These are phyloP conservation scores for Boehmeria nivea DNA, from an alignment of 306 rosid species.

Conservation along the genomic window DNA sequence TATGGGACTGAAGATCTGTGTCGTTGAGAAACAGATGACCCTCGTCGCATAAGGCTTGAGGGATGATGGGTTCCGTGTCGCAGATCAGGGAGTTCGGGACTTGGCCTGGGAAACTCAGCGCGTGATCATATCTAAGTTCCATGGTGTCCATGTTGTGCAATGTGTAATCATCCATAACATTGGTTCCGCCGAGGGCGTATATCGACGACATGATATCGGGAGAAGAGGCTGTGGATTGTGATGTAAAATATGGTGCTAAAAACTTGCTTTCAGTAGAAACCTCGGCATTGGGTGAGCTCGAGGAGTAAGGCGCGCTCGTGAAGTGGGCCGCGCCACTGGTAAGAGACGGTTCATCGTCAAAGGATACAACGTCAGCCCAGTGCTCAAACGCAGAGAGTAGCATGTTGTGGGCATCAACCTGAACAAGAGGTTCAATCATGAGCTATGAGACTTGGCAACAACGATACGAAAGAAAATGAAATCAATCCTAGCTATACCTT, in stretches of 20 bases:
- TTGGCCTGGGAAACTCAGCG: slow-evolving; percentile 54
- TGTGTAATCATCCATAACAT: slow-evolving; percentile 68
- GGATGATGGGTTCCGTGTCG: slow-evolving; percentile 51
- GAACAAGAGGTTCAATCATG: slow-evolving; percentile 6
- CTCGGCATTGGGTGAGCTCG: slow-evolving; percentile 53
- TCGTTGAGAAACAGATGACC: slow-evolving; percentile 67
- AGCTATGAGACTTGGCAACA: too few species aligned
- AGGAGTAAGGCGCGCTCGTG: slow-evolving; percentile 33
- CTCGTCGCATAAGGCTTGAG: slow-evolving; percentile 53
- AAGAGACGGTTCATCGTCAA: slow-evolving; percentile 65
- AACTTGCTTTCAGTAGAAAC: slow-evolving; percentile 58
- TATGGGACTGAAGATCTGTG: slow-evolving; percentile 48
- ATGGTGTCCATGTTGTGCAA: slow-evolving; percentile 48
- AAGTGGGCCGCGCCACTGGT: slow-evolving; percentile 40
- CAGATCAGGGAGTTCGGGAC: slow-evolving; percentile 54
- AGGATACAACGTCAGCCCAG: slow-evolving; percentile 40
- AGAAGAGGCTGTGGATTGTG: slow-evolving; percentile 55
- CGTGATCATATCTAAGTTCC: slow-evolving; percentile 56
- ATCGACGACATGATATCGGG: slow-evolving; percentile 77
- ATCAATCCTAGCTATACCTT: slow-evolving; percentile 58
- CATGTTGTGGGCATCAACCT: slow-evolving; percentile 69
- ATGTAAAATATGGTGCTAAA: slow-evolving; percentile 49
- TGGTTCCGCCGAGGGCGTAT: slow-evolving; percentile 49
- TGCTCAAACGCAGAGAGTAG: slow-evolving; percentile 59
- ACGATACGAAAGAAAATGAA: too few species aligned